A percentile compares a stretch with the other conserved stretches of the same genome.
Evolutionary conservation across 495 filamentous ascomycete genomes (phyloP).

Genomic region (Tirmania nivea): DNA sequence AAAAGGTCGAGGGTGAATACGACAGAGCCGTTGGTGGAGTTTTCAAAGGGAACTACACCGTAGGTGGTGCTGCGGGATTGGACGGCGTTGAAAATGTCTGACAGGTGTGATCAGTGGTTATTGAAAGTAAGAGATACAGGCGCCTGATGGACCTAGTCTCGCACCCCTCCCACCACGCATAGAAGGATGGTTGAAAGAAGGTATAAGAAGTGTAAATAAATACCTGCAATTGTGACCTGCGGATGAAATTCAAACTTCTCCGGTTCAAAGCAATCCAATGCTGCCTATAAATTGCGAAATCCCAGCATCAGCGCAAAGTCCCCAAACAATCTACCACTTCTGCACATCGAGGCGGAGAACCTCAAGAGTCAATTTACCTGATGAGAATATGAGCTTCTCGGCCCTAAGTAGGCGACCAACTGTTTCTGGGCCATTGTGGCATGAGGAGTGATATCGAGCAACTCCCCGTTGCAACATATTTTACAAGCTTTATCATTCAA

Average conservation of each 20-base stretch:
- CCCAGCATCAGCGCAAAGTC: background rate
- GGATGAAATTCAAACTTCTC: conserved; percentile 34
- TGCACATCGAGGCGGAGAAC: background rate
- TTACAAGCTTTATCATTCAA: too few species aligned
- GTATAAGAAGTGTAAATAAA: background rate
- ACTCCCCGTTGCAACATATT: too few species aligned
- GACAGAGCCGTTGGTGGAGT: conserved; percentile 82
- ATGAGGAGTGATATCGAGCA: too few species aligned
- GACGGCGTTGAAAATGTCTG: conserved; percentile 47
- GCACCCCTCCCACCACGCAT: background rate
- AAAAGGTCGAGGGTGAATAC: conserved; percentile 73
- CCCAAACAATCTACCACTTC: too few species aligned
- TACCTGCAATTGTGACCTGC: conserved; percentile 40
- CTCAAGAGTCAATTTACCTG: conserved; percentile 37
- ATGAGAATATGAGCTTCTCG: conserved; percentile 68
- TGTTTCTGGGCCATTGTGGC: too few species aligned
- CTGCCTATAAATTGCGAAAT: conserved; percentile 30
- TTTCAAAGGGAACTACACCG: conserved; percentile 88
- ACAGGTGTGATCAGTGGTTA: background rate
- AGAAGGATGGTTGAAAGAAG: background rate
- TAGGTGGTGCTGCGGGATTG: conserved; percentile 38
- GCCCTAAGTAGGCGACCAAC: conserved; percentile 67
- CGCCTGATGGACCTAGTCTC: too few species aligned
- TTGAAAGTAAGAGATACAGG: background rate
- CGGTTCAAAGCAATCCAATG: conserved; percentile 37